Evolutionary conservation across 169 alveolate species (phyloP).

Genomic region (Miamiensis avidus): DNA sequence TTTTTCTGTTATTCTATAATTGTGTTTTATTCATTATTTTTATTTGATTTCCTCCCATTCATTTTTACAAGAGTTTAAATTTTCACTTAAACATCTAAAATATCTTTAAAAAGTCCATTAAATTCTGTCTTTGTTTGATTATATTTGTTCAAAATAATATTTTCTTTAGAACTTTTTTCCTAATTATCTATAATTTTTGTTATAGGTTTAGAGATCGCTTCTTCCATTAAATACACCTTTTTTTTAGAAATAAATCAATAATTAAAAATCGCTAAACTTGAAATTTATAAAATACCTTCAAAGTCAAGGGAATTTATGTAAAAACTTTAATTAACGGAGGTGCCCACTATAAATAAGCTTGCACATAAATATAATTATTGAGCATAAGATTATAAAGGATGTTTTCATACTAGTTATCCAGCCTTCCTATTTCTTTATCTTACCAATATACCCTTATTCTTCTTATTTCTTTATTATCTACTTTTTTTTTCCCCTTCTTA

Average conservation of each 20-base stretch:
- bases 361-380: too few species aligned
- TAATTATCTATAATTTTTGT: constrained; percentile 9
- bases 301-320: background rate
- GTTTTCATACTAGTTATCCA: background rate
- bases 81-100: background rate
- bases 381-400: too few species aligned
- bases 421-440: background rate
- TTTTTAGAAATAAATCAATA: too few species aligned
- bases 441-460: background rate
- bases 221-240: background rate
- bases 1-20: background rate
- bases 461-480: background rate
- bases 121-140: constrained; percentile 10
- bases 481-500: background rate
- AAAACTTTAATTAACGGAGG: background rate
- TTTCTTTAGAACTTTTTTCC: background rate
- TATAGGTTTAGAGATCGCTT: constrained; percentile 6
- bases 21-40: background rate
- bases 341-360: background rate
- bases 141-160: constrained; percentile 10
- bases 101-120: background rate
- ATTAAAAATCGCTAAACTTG: too few species aligned
- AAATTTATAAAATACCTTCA: too few species aligned
- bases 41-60: constrained; percentile 2
- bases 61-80: background rate